Evolutionary conservation across 108 stramenopile species (phyloP), one percentile per base, ranked within the genome.

Genomic region (Cyclotella atomus): DNA sequence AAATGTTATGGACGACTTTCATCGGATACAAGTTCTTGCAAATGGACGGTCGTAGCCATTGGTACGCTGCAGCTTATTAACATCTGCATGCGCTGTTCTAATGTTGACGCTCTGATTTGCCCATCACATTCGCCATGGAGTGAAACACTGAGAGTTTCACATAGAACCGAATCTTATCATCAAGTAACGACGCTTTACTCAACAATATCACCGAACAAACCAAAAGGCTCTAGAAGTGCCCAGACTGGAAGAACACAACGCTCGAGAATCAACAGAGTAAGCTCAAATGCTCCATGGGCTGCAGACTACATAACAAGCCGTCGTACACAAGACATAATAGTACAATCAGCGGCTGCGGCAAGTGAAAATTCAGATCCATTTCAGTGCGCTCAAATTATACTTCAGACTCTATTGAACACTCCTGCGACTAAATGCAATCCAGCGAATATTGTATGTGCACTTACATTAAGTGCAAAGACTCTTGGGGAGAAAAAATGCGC

Each of bases 391-490:
- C 62, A 77, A 9, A 65, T 47, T 1, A 73, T 91, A 10, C 71
- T 94, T 55, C 55, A 69, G 24, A 73, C 83, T 12, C 71, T 94
- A 0, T 70, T 90, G 14, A 28, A 73, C 10, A 81, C 81, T 15
- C 80, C 84, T 25, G 73, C 90, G 14, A 46, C 68, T 30, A 61
- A 81, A 32, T 89, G 88, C 64, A 94, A 94, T 68, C 84, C 86
- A 10, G 88, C 85, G 45, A 94, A 94, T 67, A 38, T 94, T 15
- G 90, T 94, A 8, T 89, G 88, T 67, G 89, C 93, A 17, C 43
- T 94, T 53, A 94, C 93, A 14, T 70, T 85, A 14, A 86, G 84
- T 73, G 90, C 90, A 57, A 94, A 94, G 45, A 70, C 69, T 16
- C 20, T 86, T 62, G 54, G 36, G 2, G 16, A 16, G 25, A 57